These are phyloP conservation scores for Fusarium circinatum DNA, from an alignment of 2,329 filamentous ascomycete genomes.

Conservation along the genomic window DNA sequence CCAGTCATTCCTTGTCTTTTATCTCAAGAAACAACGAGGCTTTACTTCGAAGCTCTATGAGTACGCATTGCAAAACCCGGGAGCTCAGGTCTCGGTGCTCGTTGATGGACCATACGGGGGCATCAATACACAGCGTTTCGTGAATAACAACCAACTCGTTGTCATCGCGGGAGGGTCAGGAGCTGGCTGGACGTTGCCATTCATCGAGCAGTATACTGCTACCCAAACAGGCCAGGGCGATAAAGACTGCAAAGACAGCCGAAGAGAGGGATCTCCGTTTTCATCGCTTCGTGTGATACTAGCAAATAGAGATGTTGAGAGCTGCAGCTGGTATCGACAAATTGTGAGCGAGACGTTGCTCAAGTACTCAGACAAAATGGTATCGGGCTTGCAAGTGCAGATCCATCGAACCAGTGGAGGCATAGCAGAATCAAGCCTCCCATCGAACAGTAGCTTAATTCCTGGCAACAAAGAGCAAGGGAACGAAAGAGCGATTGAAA, in stretches of 20 bases:
- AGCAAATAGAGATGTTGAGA: neutral
- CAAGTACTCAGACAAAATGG: neutral
- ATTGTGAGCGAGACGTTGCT: neutral
- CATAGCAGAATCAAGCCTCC: neutral
- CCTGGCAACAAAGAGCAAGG: neutral
- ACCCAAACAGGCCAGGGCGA: accelerated
- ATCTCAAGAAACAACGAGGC: neutral
- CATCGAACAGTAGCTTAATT: neutral
- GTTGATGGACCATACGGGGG: neutral
- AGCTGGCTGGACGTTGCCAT: neutral
- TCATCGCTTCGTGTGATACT: neutral
- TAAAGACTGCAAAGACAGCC: neutral
- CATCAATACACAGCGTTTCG: neutral
- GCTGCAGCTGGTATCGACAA: neutral
- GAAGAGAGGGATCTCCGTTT: neutral
- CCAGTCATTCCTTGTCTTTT: neutral
- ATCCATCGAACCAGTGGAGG: neutral
- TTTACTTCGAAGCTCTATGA: neutral
- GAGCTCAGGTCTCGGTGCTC: neutral
- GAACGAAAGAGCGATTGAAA: neutral
- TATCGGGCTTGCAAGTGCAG: neutral
- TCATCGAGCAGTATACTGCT: neutral
- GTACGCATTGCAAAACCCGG: neutral
- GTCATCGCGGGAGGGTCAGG: neutral
- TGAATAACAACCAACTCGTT: neutral